Evolutionary conservation across 139 green algal species (phyloP).

Genomic region (Chlorella sp.): DNA sequence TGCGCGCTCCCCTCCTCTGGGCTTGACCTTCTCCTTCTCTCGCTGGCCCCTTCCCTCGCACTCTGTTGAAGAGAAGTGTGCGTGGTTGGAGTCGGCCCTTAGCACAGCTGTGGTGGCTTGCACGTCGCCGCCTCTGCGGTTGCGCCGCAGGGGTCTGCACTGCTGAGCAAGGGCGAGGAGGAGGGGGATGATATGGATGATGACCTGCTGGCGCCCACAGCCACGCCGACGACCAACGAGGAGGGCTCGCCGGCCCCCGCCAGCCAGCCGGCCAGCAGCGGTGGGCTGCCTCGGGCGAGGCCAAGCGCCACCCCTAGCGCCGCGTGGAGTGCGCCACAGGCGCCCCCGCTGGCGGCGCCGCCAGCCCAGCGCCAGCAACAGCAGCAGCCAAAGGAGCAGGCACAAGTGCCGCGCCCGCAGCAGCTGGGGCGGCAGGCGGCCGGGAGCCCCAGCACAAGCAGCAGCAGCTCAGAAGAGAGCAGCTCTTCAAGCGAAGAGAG

Average conservation of each 20-base stretch:
- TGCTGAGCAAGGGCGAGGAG: neutral
- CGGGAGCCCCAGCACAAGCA: neutral
- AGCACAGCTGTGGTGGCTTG: neutral
- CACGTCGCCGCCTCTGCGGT: conserved; percentile 20
- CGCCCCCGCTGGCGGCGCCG: too few relatives aligned
- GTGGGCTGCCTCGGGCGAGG: too few relatives aligned
- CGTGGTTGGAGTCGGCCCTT: too few relatives aligned
- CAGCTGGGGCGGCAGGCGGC: neutral
- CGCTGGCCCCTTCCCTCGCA: too few relatives aligned
- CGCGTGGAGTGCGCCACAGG: neutral
- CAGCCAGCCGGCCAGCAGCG: too few relatives aligned
- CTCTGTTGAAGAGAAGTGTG: too few relatives aligned
- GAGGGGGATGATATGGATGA: neutral
- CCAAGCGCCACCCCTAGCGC: too few relatives aligned
- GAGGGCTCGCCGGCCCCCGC: neutral
- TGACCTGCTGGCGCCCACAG: neutral
- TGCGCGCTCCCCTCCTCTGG: too few relatives aligned
- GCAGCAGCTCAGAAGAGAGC: neutral
- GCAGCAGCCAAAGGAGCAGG: neutral
- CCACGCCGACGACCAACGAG: neutral
- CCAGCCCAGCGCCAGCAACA: too few relatives aligned
- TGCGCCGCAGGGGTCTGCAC: neutral
- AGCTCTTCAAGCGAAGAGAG: neutral
- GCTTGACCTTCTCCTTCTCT: too few relatives aligned
- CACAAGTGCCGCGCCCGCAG: neutral